Conservation (phyloP, 2,329 filamentous ascomycete genomes). For the Aspergillus novoparasiticus region DNA sequence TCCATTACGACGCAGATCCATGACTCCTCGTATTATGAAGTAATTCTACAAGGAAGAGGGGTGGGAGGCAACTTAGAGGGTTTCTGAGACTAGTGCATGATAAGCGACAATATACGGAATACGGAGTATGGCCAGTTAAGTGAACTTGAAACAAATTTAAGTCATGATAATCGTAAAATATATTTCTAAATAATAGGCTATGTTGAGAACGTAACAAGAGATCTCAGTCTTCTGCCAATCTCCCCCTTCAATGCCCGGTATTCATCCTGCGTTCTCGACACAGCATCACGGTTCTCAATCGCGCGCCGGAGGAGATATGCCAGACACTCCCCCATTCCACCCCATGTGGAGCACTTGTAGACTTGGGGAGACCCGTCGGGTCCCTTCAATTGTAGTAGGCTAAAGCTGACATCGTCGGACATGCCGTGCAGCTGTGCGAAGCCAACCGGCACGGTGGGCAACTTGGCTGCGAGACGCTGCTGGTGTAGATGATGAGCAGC, state of each 20-base stretch:
- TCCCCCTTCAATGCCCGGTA: conserved; percentile 33
- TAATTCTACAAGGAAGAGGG: not conserved
- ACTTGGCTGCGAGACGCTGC: conserved; percentile 42
- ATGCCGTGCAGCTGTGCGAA: conserved; percentile 64
- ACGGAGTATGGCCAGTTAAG: not conserved
- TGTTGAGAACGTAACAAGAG: not conserved
- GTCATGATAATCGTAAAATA: not conserved
- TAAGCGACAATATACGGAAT: not conserved
- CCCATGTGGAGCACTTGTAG: conserved; percentile 62
- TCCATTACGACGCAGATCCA: not conserved
- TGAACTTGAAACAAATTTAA: not conserved
- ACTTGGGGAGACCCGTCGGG: conserved; percentile 43
- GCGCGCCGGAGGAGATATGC: conserved; percentile 67
- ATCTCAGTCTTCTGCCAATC: conserved; percentile 11
- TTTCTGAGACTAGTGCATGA: not conserved
- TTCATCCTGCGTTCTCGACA: conserved; percentile 53
- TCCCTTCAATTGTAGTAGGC: conserved; percentile 50
- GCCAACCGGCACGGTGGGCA: conserved; percentile 51
- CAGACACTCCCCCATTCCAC: conserved; percentile 70
- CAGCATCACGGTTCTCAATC: conserved; percentile 63
- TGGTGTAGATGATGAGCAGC: conserved; percentile 54
- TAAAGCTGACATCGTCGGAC: conserved; percentile 63
- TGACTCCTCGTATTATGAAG: not conserved
- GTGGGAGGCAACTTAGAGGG: no score
- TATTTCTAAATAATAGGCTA: not conserved